Conservation (phyloP, 2,329 filamentous ascomycete genomes). For the Ceratocystis cacaofunesta region DNA sequence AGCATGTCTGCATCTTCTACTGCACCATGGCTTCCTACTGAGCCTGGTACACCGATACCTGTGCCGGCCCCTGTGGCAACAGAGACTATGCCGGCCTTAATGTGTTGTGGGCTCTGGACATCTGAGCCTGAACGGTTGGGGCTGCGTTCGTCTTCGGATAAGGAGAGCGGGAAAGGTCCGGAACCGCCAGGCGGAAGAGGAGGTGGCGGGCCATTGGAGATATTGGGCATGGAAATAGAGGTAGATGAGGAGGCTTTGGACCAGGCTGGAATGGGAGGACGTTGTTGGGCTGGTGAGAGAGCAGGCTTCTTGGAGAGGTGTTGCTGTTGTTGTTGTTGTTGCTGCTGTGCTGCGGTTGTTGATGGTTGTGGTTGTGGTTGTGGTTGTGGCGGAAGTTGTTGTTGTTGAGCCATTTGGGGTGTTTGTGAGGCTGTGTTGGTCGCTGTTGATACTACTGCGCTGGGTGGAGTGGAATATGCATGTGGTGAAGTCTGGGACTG, state of each 20-base stretch:
- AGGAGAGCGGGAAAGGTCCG: slow-evolving; percentile 36
- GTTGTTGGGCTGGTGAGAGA: slow-evolving; percentile 35
- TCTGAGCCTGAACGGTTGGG: slow-evolving; percentile 38
- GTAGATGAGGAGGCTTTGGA: slow-evolving; percentile 21
- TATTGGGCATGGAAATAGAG: slow-evolving; percentile 1
- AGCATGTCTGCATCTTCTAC: slow-evolving; percentile 67
- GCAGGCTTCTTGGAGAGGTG: slow-evolving; percentile 10
- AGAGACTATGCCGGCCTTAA: slow-evolving; percentile 24
- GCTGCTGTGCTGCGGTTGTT: not conserved
- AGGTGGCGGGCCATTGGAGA: not conserved
- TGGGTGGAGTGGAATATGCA: not conserved
- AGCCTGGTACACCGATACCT: not conserved
- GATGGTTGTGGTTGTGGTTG: not conserved
- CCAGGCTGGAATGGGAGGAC: slow-evolving; percentile 41
- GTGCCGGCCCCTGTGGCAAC: slow-evolving; percentile 17
- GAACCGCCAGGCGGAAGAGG: not conserved
- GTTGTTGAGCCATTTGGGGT: not conserved
- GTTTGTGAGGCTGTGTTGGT: not conserved
- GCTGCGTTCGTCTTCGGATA: slow-evolving; percentile 47
- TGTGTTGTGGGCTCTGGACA: slow-evolving; percentile 35
- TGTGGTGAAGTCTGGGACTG: not conserved
- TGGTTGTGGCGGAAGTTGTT: slow-evolving; percentile 4
- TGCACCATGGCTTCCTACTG: slow-evolving; percentile 40
- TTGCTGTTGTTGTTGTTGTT: not conserved
- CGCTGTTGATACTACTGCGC: not conserved